phyloP scores from a whole-genome alignment of 345 rosid species.

The Garcia nutans region DNA sequence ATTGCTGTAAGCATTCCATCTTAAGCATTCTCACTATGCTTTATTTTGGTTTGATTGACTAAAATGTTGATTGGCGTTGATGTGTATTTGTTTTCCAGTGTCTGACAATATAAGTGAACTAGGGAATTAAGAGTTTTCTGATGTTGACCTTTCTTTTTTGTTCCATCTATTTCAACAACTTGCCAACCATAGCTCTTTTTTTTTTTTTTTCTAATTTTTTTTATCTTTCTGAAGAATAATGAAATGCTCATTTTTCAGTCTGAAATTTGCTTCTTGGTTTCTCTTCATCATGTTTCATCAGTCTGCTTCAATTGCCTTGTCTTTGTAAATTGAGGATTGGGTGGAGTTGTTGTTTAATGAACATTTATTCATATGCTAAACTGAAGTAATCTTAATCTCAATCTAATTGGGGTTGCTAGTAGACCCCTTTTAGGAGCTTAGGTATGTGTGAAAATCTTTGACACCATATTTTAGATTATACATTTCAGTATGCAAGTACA shows the following conservation, averaged over 20 bases:
- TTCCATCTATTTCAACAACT: neutral
- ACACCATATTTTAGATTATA: slow-evolving; percentile 33
- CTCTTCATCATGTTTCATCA: neutral
- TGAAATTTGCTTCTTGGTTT: neutral
- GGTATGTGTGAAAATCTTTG: slow-evolving; percentile 32
- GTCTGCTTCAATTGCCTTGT: neutral
- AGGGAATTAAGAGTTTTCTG: neutral
- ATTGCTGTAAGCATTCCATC: slow-evolving; percentile 58
- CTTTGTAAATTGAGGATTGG: neutral
- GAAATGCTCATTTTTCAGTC: neutral
- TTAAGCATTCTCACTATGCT: slow-evolving; percentile 4
- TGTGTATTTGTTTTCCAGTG: neutral
- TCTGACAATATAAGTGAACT: neutral
- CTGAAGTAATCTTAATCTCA: neutral
- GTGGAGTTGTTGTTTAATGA: neutral
- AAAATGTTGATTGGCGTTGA: no score
- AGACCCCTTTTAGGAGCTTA: neutral
- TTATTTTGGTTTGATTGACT: neutral
- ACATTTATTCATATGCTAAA: neutral
- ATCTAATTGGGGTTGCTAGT: neutral
- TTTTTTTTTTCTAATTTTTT: no score
- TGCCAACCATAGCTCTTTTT: neutral
- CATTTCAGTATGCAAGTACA: slow-evolving; percentile 57
- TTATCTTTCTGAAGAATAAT: neutral
- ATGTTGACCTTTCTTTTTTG: neutral